Evolutionary conservation across 345 rosid genomes (phyloP), one percentile per base, ranked within the genome.

Genomic region (Eucalyptus sideroxylon): DNA sequence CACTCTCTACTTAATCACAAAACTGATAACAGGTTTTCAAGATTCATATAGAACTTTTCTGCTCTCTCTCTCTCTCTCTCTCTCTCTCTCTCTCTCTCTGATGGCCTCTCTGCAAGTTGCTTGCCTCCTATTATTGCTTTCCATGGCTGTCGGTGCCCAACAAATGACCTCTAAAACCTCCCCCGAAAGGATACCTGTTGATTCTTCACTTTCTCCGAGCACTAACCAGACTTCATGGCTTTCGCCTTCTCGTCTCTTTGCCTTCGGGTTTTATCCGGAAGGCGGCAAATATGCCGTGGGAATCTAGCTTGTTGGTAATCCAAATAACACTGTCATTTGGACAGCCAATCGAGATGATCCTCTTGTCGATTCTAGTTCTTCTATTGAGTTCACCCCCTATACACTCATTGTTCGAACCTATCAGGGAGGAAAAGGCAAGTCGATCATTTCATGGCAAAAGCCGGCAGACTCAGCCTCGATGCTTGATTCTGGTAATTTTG

Each of bases 331-430:
- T 26, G 65, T 59, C 65, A 59, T 59, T 26, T 59, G n/a, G 65
- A 59, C 65, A 59, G 65, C n/a, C 2, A 59, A 59, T 59, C 30
- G n/a, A 59, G 4, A 59, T 11, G 65, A 59, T 26, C 65, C 65
- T 59, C 65, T 59, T 59, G n/a, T 59, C 0, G n/a, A 59, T 59
- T 11, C 12, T 59, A 11, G 3, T 11, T 59, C 65, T 26, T 59
- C 65, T 26, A 59, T 59, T 59, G 65, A 2, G 7, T 59, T 59
- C 65, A 26, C 13, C 65, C 2, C 0, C 1, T 26, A 11, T 26
- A 0, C 0, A 0, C 6, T 59, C 1, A 0, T 24, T 6, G 65
- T 59, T 26, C n/a, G 7, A 59, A 26, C n/a, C 65, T 2, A 59
- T 59, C 65, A 26, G 65, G 65, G n/a, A 59, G 65, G 65, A 59